Evolutionary conservation across 768 basidiomycete species (phyloP), one percentile per base, ranked within the genome.

Genomic region (Mycena crocata): DNA sequence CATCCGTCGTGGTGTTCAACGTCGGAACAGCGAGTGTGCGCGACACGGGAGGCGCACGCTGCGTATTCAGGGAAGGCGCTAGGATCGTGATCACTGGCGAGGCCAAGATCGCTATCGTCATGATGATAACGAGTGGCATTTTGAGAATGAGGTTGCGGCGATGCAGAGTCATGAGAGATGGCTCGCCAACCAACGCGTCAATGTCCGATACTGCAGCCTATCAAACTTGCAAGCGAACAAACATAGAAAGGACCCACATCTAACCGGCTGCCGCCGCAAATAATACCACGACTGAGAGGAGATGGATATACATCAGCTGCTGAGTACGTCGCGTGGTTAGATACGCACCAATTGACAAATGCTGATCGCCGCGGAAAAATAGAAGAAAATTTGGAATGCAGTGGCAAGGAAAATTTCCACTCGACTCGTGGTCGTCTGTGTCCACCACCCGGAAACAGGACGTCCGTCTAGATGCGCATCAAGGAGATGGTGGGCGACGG

Each of bases 11-110:
- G 8, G 30, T 40, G 37, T 66, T 50, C 17, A 66, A 46, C 5
- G 65, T 66, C 24, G 65, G 65, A n/a, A 66, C 59, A 8, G 52
- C 49, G 51, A 66, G 57, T 4, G 51, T 48, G 10, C 34, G 32
- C 1, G 28, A 14, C 15, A 35, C 5, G 2, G 34, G 32, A 12
- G 51, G 19, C 0, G 30, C 50, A 30, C 40, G 44, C 0, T 10
- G 54, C 6, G 46, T 44, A 19, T 26, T 45, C 4, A 66, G 37
- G 3, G 65, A 61, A 9, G 65, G 65, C 24, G 65, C 52, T 3
- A 66, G 37, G 21, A 66, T 56, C 5, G 58, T 66, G 26, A 66
- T 66, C 2, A 61, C 7, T 2, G 58, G 54, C 6, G 58, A 46
- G 0, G 37, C 59, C 12, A 66, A 46, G 6, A 37, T 59, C 14